Percentiles rank a stretch among this genome's conserved stretches.
These are phyloP conservation scores for Coemansia sp. DNA, from an alignment of 192 early-diverging fungal genomes.

Conservation along the genomic window DNA sequence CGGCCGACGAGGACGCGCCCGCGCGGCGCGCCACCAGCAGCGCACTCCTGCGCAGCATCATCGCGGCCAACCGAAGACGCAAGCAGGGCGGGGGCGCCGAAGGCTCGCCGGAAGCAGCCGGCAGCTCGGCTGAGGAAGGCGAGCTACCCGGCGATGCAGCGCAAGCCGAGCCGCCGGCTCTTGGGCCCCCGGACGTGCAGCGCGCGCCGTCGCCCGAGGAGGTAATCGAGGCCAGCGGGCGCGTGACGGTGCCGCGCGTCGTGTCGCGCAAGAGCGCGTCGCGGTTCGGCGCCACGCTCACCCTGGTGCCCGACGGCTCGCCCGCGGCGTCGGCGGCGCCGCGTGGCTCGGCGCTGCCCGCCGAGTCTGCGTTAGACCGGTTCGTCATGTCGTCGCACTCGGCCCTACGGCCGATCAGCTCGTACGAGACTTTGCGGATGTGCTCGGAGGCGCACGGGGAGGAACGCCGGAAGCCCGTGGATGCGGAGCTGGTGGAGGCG, in stretches of 20 bases:
- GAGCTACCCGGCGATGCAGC: slow-evolving; percentile 35
- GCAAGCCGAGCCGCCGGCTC: slow-evolving; percentile 13
- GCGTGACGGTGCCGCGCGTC: slow-evolving; percentile 25
- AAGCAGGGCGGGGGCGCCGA: slow-evolving; percentile 23
- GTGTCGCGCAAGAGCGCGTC: slow-evolving; percentile 45
- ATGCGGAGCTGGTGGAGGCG: slow-evolving; percentile 17
- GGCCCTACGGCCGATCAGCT: slow-evolving; percentile 34
- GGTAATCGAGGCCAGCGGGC: slow-evolving; percentile 40
- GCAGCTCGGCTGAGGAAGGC: slow-evolving; percentile 37
- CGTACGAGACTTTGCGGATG: slow-evolving; percentile 39
- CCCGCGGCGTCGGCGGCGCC: background rate
- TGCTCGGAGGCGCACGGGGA: background rate
- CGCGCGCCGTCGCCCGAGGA: slow-evolving; percentile 17
- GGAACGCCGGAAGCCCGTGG: background rate
- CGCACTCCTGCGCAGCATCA: slow-evolving; percentile 45
- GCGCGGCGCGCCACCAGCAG: slow-evolving; percentile 17
- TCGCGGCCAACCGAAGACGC: slow-evolving; percentile 40
- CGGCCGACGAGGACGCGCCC: slow-evolving; percentile 4
- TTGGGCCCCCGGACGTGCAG: too few species aligned
- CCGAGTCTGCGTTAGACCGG: slow-evolving; percentile 42
- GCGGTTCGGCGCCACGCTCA: slow-evolving; percentile 45
- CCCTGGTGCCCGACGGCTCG: too few species aligned
- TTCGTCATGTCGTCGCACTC: slow-evolving; percentile 21
- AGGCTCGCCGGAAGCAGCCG: too few species aligned
- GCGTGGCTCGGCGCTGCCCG: slow-evolving; percentile 4